Evolutionary conservation across 2,329 filamentous ascomycete species (phyloP).

Genomic region (Blastomyces silverae): DNA sequence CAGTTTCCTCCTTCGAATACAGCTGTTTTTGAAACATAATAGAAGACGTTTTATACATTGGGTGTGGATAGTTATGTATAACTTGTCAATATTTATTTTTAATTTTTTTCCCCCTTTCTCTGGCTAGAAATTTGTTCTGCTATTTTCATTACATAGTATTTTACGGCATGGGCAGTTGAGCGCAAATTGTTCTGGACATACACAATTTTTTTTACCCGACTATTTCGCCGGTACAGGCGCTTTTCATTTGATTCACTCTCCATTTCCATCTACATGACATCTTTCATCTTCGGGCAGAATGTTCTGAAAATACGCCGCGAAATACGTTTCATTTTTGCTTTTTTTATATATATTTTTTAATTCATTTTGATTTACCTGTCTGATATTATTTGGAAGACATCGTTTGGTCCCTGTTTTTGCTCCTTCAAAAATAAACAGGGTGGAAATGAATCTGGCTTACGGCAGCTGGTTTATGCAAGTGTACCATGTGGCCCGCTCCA

Average conservation of each 20-base stretch:
- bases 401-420: not conserved
- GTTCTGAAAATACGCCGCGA: not conserved
- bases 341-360: not conserved
- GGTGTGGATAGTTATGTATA: not conserved
- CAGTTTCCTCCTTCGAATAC: not conserved
- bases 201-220: not conserved
- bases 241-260: not conserved
- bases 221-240: not conserved
- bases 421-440: not conserved
- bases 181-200: not conserved
- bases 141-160: slow-evolving; percentile 2
- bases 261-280: not conserved
- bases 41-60: not conserved
- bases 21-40: not conserved
- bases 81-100: not conserved
- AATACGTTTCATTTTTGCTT: not conserved
- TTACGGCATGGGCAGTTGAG: slow-evolving; percentile 1
- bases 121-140: not conserved
- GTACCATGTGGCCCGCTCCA: slow-evolving; percentile 9
- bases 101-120: not conserved
- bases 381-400: not conserved
- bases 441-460: not conserved
- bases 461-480: slow-evolving; percentile 6
- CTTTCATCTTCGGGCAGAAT: not conserved
- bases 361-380: not conserved